Evolutionary conservation across 108 stramenopile genomes (phyloP).

Genomic region (Ochromonas danica): DNA sequence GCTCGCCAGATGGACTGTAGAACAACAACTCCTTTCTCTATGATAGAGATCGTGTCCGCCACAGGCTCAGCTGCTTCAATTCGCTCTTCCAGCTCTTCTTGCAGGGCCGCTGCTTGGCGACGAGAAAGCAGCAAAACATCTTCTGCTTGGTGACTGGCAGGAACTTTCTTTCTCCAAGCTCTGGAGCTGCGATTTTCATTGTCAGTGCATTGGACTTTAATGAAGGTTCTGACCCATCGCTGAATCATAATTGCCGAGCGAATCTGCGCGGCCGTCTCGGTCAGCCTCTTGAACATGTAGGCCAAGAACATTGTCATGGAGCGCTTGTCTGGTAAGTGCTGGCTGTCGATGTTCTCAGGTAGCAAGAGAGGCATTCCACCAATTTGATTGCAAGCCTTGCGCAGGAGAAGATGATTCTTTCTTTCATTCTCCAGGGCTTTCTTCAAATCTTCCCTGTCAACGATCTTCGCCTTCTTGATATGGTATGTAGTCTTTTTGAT

Average conservation of each 20-base stretch:
- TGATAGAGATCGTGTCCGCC: too few relatives aligned
- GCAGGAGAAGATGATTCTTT: conserved; percentile 62
- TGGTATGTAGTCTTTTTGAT: conserved; percentile 58
- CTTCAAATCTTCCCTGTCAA: conserved; percentile 32
- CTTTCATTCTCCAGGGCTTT: conserved; percentile 62
- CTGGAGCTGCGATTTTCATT: too few relatives aligned
- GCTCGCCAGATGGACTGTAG: too few relatives aligned
- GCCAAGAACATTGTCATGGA: conserved; percentile 72
- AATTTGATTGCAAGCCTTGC: conserved; percentile 60
- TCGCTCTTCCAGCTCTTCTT: too few relatives aligned
- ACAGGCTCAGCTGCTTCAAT: too few relatives aligned
- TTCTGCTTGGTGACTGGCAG: too few relatives aligned
- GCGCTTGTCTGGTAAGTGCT: conserved; percentile 69
- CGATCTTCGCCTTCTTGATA: conserved; percentile 28
- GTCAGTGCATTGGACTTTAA: too few relatives aligned
- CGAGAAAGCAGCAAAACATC: too few relatives aligned
- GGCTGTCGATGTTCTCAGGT: conserved; percentile 63
- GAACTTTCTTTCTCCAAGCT: too few relatives aligned
- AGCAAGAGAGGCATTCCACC: conserved; percentile 82
- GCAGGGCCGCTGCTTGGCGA: too few relatives aligned
- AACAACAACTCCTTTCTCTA: too few relatives aligned
- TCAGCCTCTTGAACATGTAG: conserved; percentile 76
- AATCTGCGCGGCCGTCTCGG: conserved; percentile 75
- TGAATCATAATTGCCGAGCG: conserved; percentile 56
- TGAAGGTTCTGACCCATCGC: too few relatives aligned